Percentiles rank a stretch among this genome's conserved stretches.
Evolutionary conservation across 148 eudicot genomes (phyloP).

Genomic region (Nepenthes gracilis): DNA sequence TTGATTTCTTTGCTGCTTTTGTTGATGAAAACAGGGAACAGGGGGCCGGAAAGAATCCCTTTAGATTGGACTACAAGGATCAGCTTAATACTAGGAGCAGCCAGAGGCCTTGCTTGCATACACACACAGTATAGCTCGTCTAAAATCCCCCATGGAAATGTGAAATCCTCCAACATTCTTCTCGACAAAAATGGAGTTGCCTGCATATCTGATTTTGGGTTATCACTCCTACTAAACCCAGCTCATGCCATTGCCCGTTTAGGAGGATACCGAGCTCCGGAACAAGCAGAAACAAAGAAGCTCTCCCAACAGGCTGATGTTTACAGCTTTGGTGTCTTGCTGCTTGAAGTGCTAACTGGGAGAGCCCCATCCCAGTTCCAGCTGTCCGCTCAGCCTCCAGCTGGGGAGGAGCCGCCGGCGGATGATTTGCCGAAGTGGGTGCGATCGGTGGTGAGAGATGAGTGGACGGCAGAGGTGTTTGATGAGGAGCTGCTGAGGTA

Average conservation of each 20-base stretch:
- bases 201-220: conserved; percentile 79
- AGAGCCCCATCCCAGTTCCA: conserved; percentile 37
- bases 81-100: conserved; percentile 80
- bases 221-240: conserved; percentile 66
- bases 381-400: conserved; percentile 26
- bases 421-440: conserved; percentile 81
- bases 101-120: conserved; percentile 70
- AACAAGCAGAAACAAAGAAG: conserved; percentile 47
- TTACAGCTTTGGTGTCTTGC: conserved; percentile 71
- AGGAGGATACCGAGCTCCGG: conserved; percentile 84
- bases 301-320: conserved; percentile 86
- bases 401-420: conserved; percentile 19
- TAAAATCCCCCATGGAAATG: conserved; percentile 80
- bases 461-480: conserved; percentile 95
- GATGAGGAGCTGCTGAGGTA: conserved; percentile 86
- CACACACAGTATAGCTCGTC: conserved; percentile 56
- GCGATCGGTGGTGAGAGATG: conserved; percentile 74
- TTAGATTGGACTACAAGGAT: conserved; percentile 93
- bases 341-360: conserved; percentile 75
- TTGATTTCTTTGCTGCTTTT: conserved; percentile 1
- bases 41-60: conserved; percentile 93
- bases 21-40: conserved; percentile 39
- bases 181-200: conserved; percentile 78
- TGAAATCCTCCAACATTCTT: conserved; percentile 75
- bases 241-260: conserved; percentile 59